Evolutionary conservation across 768 basidiomycete genomes (phyloP).

Genomic region (Pisolithus tinctorius): DNA sequence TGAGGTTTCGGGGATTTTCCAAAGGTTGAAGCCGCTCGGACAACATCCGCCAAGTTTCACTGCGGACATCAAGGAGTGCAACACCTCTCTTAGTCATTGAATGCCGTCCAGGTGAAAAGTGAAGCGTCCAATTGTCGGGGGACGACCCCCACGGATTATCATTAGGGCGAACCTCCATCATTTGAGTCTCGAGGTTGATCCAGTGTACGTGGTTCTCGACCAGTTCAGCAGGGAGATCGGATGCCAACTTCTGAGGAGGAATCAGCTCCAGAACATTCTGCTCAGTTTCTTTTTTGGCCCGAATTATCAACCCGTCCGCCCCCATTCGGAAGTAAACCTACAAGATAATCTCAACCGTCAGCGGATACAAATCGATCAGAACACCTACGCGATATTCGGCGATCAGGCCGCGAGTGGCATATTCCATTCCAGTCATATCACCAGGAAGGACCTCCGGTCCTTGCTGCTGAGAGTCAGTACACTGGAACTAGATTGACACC

Average conservation of each 20-base stretch:
- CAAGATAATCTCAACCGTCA: too few species aligned
- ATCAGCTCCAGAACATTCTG: conserved; percentile 9
- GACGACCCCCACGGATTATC: conserved; percentile 11
- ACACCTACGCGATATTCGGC: conserved; percentile 4
- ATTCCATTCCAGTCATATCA: conserved; percentile 10
- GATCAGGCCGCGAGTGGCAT: conserved; percentile 1
- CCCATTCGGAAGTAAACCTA: conserved; percentile 9
- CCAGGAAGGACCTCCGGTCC: conserved; percentile 4
- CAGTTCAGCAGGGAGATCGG: conserved; percentile 14
- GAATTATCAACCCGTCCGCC: conserved; percentile 23
- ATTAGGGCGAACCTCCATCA: conserved; percentile 16
- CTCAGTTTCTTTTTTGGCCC: conserved; percentile 7
- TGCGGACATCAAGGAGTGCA: conserved; percentile 13
- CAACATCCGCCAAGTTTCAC: conserved; percentile 15
- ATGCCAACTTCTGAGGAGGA: conserved; percentile 7
- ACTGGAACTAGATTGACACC: not conserved
- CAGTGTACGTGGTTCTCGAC: conserved; percentile 17
- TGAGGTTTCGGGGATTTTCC: conserved; percentile 9
- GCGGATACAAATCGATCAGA: too few species aligned
- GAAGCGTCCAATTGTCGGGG: conserved; percentile 11
- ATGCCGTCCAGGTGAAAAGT: not conserved
- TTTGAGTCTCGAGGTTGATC: conserved; percentile 9
- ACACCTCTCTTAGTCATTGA: not conserved
- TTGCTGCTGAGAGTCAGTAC: not conserved
- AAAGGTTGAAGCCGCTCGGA: conserved; percentile 7